phyloP scores from a whole-genome alignment of 1,284 basidiomycete genomes.

The Marasmius oreades region DNA sequence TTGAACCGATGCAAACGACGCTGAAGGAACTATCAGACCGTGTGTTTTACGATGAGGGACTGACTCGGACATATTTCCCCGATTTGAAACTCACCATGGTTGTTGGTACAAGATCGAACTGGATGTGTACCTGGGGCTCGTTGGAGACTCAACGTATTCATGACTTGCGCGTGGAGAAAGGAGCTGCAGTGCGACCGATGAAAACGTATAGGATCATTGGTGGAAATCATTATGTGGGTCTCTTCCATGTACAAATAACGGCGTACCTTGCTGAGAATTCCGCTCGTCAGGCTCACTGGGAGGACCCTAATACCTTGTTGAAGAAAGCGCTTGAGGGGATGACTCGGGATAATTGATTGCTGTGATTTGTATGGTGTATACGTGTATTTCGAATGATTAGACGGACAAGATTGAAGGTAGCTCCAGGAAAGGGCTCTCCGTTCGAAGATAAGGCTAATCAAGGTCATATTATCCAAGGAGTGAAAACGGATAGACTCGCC shows the following conservation, averaged over 20 bases:
- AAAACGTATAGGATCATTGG: conserved; percentile 2
- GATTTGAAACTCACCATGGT: conserved; percentile 3
- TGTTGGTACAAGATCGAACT: conserved; percentile 2
- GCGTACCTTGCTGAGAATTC: background rate
- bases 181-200: background rate
- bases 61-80: conserved; percentile 1
- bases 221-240: conserved; percentile 9
- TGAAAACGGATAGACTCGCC: too few species aligned
- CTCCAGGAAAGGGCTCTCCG: too few species aligned
- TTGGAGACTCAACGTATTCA: conserved; percentile 5
- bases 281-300: background rate
- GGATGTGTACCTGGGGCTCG: conserved; percentile 5
- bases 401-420: too few species aligned
- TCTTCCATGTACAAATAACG: background rate
- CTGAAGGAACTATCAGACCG: background rate
- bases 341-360: too few species aligned
- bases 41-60: conserved; percentile 5
- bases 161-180: background rate
- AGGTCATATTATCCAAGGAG: too few species aligned
- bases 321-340: background rate
- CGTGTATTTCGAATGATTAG: too few species aligned
- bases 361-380: too few species aligned
- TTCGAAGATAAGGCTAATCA: too few species aligned
- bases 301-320: background rate
- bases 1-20: conserved; percentile 4